phyloP scores from a whole-genome alignment of 2,329 filamentous ascomycete genomes.

The Gyromitra esculenta region DNA sequence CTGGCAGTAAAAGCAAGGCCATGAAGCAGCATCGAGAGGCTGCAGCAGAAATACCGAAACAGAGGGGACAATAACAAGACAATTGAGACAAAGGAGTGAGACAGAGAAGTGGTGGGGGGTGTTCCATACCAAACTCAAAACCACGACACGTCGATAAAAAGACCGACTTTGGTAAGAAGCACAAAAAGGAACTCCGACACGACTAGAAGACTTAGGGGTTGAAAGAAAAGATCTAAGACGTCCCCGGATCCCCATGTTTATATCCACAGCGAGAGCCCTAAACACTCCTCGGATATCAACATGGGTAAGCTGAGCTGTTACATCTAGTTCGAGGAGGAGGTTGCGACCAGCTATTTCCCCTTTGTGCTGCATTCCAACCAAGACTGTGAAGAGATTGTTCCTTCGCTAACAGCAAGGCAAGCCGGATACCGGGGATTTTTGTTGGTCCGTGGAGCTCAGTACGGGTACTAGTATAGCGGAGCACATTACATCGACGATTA shows the following conservation, averaged over 20 bases:
- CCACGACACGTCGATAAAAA: neutral
- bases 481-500: neutral
- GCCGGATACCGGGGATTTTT: neutral
- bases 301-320: neutral
- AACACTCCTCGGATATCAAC: neutral
- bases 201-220: neutral
- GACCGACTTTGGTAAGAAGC: neutral
- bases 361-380: neutral
- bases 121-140: slow-evolving; percentile 27
- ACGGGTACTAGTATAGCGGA: neutral
- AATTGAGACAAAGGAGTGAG: slow-evolving; percentile 1
- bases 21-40: neutral
- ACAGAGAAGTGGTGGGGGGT: slow-evolving; percentile 2
- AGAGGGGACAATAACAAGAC: neutral
- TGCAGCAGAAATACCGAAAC: neutral
- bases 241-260: neutral
- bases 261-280: neutral
- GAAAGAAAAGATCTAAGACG: neutral
- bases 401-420: neutral
- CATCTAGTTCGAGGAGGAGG: too few relatives aligned
- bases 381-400: neutral
- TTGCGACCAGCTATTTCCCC: neutral
- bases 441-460: neutral
- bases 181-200: neutral
- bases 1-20: neutral